Evolutionary conservation across 208 protist species (phyloP).

Genomic region (Trypanosoma congolense): DNA sequence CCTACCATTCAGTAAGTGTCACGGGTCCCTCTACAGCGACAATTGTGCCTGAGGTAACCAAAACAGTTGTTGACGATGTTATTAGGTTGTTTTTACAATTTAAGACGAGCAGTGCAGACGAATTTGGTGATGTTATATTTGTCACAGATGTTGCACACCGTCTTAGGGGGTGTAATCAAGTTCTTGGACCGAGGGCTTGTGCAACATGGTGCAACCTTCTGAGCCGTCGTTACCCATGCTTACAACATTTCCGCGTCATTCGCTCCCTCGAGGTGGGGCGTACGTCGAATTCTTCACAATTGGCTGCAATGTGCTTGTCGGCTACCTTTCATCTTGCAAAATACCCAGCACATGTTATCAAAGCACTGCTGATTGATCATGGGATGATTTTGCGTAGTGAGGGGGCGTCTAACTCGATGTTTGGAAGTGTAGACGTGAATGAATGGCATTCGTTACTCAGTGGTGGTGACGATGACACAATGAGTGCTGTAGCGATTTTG

Average conservation of each 20-base stretch:
- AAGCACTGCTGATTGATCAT: conserved; percentile 20
- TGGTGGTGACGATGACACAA: neutral
- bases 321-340: conserved; percentile 26
- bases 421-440: conserved; percentile 6
- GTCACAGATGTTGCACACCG: conserved; percentile 42
- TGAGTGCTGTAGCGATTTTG: conserved; percentile 5
- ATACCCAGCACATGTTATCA: conserved; percentile 8
- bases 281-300: conserved; percentile 32
- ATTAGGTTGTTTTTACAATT: conserved; percentile 38
- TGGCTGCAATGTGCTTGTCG: conserved; percentile 29
- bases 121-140: conserved; percentile 14
- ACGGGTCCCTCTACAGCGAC: conserved; percentile 49
- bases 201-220: conserved; percentile 54
- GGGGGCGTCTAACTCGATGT: neutral
- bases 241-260: conserved; percentile 64
- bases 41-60: conserved; percentile 11
- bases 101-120: neutral
- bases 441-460: conserved; percentile 14
- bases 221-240: conserved; percentile 41
- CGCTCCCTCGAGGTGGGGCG: conserved; percentile 43
- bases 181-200: conserved; percentile 34
- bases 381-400: conserved; percentile 6
- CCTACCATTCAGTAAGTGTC: conserved; percentile 54
- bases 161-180: conserved; percentile 32
- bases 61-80: conserved; percentile 27